Conservation (phyloP, 2,329 filamentous ascomycete genomes). For the Ceratocystis diversiconidia region DNA sequence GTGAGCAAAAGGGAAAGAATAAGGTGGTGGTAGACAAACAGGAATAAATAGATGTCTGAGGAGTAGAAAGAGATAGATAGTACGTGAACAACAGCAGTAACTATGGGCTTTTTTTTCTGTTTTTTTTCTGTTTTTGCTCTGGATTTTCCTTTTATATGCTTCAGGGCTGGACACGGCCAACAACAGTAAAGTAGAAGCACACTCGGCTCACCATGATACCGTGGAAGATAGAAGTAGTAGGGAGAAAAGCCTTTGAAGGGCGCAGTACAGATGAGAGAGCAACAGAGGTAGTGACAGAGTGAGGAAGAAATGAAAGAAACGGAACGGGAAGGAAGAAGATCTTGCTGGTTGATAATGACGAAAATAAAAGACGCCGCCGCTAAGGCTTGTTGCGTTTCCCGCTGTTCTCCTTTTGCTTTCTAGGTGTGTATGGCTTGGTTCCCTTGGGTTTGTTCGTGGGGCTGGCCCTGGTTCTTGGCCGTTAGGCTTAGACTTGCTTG, state of each 20-base stretch:
- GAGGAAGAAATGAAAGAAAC: not conserved
- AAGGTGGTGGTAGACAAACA: not conserved
- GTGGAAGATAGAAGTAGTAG: not conserved
- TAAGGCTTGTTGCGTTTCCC: not conserved
- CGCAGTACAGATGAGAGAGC: not conserved
- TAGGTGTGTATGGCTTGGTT: not conserved
- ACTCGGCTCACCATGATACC: slow-evolving; percentile 15
- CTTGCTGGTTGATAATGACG: not conserved
- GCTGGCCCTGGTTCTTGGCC: not conserved
- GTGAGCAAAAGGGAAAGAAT: not conserved
- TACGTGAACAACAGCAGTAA: not conserved
- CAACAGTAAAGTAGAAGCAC: slow-evolving; percentile 8
- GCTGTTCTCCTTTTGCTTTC: not conserved
- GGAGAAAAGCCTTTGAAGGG: not conserved
- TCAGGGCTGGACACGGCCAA: slow-evolving; percentile 17
- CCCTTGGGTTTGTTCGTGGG: not conserved
- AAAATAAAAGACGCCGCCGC: not conserved
- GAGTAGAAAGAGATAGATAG: not conserved
- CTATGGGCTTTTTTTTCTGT: not conserved
- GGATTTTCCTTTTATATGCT: not conserved
- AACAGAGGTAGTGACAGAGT: not conserved
- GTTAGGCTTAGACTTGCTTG: not conserved
- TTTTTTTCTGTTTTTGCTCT: not conserved
- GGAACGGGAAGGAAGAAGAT: not conserved
- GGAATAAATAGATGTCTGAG: not conserved